Base-by-base conservation (phyloP, 306 rosid species). In the Luffa aegyptiaca region DNA sequence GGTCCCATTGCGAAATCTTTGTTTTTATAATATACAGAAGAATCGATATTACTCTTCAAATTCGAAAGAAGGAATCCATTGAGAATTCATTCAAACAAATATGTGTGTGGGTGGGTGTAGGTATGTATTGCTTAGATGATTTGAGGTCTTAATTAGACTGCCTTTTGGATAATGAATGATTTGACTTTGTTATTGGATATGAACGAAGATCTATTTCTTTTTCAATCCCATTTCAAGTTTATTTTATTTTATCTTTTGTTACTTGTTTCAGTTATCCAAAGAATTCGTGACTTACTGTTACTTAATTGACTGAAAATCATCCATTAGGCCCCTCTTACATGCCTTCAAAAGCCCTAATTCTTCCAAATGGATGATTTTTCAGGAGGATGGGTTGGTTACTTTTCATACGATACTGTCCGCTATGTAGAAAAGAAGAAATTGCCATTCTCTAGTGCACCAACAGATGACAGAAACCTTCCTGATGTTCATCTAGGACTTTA, bases 331-430 rank as follows among this genome's bases (percentile, higher is more conserved):
- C 31, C 35, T 26, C 31, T 26, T 26, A 26, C 31, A 26, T 26
- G 31, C 78, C 45, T 51, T 51, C 51, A 51, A 51, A 31, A 14
- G 33, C 61, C 21, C 61, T 74, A 51, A 74, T 51, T 9, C 45
- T 33, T 74, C 78, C 8, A 31, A 74, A 74, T 74, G 45, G 9
- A 74, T 51, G 44, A 33, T 31, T 74, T 51, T 5, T 16, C 78
- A 95, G 99, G 97, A 86, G 99, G 99, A 52, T 92, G 97, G 97
- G 97, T 95, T 33, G 98, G 98, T 82, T 95, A 88, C 82, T 92
- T 95, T 88, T 95, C 99, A 13, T 95, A 95, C 80, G 99, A 95
- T 80, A 93, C 99, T 13, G 91, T 95, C 86, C 99, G 99, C 75
- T 95, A 89, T 76, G 96, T 85, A n/a, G 97, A 95, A 85, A 91